These are phyloP conservation scores for Gracilariopsis chorda DNA, from an alignment of 23 red algal species.

Conservation along the genomic window DNA sequence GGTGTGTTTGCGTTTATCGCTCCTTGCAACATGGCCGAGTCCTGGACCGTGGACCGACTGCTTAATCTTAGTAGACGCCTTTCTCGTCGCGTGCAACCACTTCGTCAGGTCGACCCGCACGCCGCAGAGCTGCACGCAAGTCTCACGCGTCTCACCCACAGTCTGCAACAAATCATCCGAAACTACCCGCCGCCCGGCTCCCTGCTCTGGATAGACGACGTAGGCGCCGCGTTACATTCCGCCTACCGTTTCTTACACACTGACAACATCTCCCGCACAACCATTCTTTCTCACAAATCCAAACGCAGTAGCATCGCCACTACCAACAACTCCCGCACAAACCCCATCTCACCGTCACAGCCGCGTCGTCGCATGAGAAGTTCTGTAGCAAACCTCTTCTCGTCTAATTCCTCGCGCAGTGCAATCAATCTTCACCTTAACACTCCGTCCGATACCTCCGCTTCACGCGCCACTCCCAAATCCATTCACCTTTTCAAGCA, in stretches of 20 bases:
- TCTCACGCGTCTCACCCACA: conserved; percentile 12
- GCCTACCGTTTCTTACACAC: background rate
- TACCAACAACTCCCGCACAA: background rate
- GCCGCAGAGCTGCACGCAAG: conserved; percentile 3
- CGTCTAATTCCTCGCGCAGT: background rate
- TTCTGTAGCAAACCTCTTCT: background rate
- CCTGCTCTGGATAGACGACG: conserved; percentile 62
- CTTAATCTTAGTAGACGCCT: background rate
- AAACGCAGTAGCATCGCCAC: background rate
- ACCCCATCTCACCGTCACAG: background rate
- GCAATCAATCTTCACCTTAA: background rate
- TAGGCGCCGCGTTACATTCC: conserved; percentile 14
- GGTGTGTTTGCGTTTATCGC: no score
- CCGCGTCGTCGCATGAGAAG: background rate
- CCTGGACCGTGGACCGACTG: background rate
- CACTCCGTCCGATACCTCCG: background rate
- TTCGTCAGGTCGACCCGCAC: background rate
- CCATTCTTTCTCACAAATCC: no score
- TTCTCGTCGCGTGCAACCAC: background rate
- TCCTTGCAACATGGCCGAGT: background rate
- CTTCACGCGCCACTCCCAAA: background rate
- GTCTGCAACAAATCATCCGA: conserved; percentile 9
- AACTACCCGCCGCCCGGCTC: conserved; percentile 1
- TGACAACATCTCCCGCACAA: background rate
- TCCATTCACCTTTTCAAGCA: background rate